Evolutionary conservation across 768 basidiomycete species (phyloP), one percentile per base, ranked within the genome.

Genomic region (Cubamyces sp.): DNA sequence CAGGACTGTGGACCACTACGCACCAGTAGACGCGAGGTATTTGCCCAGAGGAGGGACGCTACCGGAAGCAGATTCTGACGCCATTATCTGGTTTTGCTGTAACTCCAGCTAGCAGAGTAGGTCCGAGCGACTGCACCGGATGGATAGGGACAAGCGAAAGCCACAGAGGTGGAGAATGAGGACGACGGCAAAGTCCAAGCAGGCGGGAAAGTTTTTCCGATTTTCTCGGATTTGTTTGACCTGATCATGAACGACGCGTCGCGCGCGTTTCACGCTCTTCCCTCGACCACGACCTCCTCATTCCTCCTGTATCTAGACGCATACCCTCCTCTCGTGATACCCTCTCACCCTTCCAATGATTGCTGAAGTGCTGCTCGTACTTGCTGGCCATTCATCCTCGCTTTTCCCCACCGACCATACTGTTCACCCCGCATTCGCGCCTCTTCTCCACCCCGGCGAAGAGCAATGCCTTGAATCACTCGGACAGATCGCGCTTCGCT

Each of bases 21-120:
- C 43, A 93, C 95, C 94, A 64, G 91, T 94, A 25, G 94, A 94
- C 19, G 94, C 95, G 47, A 98, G 86, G 72, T 91, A 90, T 77
- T 97, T 97, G 60, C 87, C 95, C 30, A 97, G 76, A 1, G 95
- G 94, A 60, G 86, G 84, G 21, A 78, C 73, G 49, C 54, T 57
- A 54, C 74, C 67, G 18, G 76, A 70, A 5, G 76, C 68, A 23
- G 73, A 60, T 21, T 62, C 66, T 47, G 71, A 66, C 19, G 79
- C 63, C 76, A 78, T 79, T 3, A 14, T 43, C 19, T 11, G 12
- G 15, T 30, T 28, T 28, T 23, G 25, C 16, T 15, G 26, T 28
- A 11, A 23, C 14, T 5, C 23, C 6, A 14, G 15, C 5, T 21
- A 23, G 23, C 42, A n/a, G 19, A 6, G 6, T 43, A 5, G 42